Evolutionary conservation across 2,329 filamentous ascomycete species (phyloP).

Genomic region (Ophiobolus disseminans): DNA sequence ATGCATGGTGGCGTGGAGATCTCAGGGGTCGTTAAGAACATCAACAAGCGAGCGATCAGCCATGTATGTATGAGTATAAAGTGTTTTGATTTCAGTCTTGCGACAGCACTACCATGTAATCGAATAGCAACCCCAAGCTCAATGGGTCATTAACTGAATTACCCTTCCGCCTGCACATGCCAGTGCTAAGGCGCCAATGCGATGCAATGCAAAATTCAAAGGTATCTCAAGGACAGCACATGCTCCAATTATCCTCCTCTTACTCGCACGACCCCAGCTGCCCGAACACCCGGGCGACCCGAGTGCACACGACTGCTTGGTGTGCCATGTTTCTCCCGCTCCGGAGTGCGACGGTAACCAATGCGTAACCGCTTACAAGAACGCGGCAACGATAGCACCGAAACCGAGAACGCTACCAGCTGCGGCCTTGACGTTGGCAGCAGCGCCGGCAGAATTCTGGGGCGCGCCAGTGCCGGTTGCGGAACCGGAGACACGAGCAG

Average conservation of each 20-base stretch:
- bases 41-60: neutral
- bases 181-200: slow-evolving; percentile 22
- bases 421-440: slow-evolving; percentile 39
- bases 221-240: slow-evolving; percentile 42
- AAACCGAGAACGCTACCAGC: slow-evolving; percentile 43
- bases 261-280: neutral
- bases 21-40: neutral
- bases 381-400: slow-evolving; percentile 46
- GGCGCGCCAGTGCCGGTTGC: slow-evolving; percentile 20
- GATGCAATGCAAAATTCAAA: slow-evolving; percentile 32
- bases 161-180: slow-evolving; percentile 25
- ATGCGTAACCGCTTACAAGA: slow-evolving; percentile 40
- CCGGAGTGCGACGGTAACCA: slow-evolving; percentile 12
- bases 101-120: slow-evolving; percentile 12
- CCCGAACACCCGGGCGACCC: slow-evolving; percentile 12
- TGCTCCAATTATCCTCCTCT: slow-evolving; percentile 2
- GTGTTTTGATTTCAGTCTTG: slow-evolving; percentile 1
- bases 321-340: slow-evolving; percentile 14
- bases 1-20: slow-evolving; percentile 9
- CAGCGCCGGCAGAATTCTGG: slow-evolving; percentile 28
- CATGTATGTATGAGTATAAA: slow-evolving; percentile 1
- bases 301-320: slow-evolving; percentile 23
- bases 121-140: slow-evolving; percentile 6
- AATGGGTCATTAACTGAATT: slow-evolving; percentile 16
- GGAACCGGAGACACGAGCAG: slow-evolving; percentile 13